Evolutionary conservation across 2,329 filamentous ascomycete genomes (phyloP), one percentile per base, ranked within the genome.

Genomic region (Scedosporium boydii): DNA sequence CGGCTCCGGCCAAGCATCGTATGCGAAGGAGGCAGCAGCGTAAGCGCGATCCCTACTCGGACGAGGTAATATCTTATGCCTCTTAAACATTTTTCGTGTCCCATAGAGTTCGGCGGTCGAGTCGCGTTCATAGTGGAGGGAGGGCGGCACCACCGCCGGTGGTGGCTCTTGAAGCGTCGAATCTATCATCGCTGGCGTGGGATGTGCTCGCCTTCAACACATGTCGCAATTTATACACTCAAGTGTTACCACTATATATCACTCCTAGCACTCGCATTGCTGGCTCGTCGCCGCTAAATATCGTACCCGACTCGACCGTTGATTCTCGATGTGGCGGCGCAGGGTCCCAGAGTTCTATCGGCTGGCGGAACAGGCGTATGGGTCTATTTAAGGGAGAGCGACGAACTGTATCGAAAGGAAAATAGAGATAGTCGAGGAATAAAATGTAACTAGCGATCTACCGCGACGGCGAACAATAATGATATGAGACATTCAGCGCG

Each of bases 1-100:
- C 6, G 58, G 27, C 55, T 70, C 65, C 63, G 60, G 62, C 66
- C 62, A 65, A 60, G 65, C 62, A 65, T 65, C 51, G 61, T 64
- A 66, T 61, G 68, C 66, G 66, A 69, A 63, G 65, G 68, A 65
- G 65, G 57, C 38, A 48, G 61, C 58, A 21, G 61, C 68, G 48
- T 65, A 63, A 2, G 64, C 62, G 60, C 67, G 68, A 48, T 72
- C 68, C 62, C 66, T 67, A 10, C 64, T 70, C 51, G 74, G 74
- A 60, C 68, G 73, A 64, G 78, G 78, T 26, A 80, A 68, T 58
- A 72, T 66, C 69, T 80, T 80, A 70, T 80, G 78, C 66, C 73
- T 79, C 67, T 75, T 79, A 70, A 80, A 79, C 65, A 75, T 75
- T 63, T 72, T 72, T 59, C 75, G 73, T 44, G 67, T 68, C 27